Base-by-base conservation (phyloP, 2,329 filamentous ascomycete genomes). In the Fusarium coffeatum region DNA sequence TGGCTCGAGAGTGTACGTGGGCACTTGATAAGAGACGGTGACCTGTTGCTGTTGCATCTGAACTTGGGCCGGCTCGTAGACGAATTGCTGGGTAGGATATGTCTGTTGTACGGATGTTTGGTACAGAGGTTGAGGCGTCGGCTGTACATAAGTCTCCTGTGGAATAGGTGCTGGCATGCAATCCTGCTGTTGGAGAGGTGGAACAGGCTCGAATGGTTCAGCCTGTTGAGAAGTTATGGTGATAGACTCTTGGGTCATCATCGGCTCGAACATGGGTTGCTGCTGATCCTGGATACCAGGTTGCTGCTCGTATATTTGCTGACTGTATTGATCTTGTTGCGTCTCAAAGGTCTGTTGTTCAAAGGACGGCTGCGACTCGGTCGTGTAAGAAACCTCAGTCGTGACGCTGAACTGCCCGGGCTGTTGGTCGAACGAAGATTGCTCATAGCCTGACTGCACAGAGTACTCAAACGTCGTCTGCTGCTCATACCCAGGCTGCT, bases 401-500 rank as follows among this genome's bases (percentile, higher is more conserved):
- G 55, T 48, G 1, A 51, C 46, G 1, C 50, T 64, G 3, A 69
- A 66, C 18, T 70, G 63, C 28, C 23, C 55, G 1, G 60, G 60
- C 28, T 66, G 65, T 18, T 71, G 68, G 5, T 68, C 58, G 8
- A 61, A 68, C 0, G 9, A 3, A 5, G 42, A 22, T 2, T 66
- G 64, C 5, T 66, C 55, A n/a, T 49, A 66, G 0, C 37, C 28
- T 4, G 64, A 51, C 28, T 71, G 64, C 1, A 32, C 28, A 0
- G 64, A 47, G 5, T 54, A 68, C 23, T 72, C 69, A 5, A 61
- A 53, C 4, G 40, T n/a, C 1, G 59, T 18, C 12, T 72, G 69
- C 3, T 72, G 68, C 20, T 69, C 60, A 6, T 28, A 73, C 0
- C 23, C 30, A 2, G 57, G 34, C 5, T 73, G 68, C 18, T 70